Percentiles rank a stretch among this genome's conserved stretches.
Conservation (phyloP, 768 basidiomycete genomes). For the Mycena sanguinolenta region DNA sequence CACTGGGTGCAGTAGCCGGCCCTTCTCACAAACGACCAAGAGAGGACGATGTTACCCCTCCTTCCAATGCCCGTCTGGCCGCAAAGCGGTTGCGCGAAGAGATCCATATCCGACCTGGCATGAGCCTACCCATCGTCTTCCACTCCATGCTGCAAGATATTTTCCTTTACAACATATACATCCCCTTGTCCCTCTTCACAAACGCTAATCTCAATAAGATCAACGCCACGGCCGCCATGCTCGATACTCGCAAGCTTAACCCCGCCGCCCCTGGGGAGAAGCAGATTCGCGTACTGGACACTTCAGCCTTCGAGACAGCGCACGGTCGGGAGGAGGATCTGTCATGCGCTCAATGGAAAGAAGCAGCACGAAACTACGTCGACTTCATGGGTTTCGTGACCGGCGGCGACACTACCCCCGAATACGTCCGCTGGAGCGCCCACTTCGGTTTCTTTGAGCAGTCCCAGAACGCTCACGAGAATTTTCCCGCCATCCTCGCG, state of each 20-base stretch:
- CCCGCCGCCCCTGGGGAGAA: neutral
- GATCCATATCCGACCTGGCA: neutral
- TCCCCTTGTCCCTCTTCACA: neutral
- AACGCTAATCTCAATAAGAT: neutral
- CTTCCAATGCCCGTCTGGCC: too few relatives aligned
- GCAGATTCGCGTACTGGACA: neutral
- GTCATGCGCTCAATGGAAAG: neutral
- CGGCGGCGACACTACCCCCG: neutral
- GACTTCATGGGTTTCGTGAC: neutral
- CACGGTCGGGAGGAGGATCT: neutral
- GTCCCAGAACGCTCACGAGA: neutral
- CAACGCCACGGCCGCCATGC: neutral
- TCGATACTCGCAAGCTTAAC: neutral
- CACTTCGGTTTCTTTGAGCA: slow-evolving; percentile 1
- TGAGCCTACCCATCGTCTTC: neutral
- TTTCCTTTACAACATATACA: neutral
- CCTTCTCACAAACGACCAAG: neutral
- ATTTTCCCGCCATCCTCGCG: neutral
- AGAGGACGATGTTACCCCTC: too few relatives aligned
- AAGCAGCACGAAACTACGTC: neutral
- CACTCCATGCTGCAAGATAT: too few relatives aligned
- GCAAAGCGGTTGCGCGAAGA: neutral
- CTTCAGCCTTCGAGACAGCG: neutral
- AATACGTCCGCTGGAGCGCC: neutral
- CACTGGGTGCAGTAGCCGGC: neutral